Base-by-base conservation (phyloP, 768 basidiomycete species). In the Paxillus involutus region DNA sequence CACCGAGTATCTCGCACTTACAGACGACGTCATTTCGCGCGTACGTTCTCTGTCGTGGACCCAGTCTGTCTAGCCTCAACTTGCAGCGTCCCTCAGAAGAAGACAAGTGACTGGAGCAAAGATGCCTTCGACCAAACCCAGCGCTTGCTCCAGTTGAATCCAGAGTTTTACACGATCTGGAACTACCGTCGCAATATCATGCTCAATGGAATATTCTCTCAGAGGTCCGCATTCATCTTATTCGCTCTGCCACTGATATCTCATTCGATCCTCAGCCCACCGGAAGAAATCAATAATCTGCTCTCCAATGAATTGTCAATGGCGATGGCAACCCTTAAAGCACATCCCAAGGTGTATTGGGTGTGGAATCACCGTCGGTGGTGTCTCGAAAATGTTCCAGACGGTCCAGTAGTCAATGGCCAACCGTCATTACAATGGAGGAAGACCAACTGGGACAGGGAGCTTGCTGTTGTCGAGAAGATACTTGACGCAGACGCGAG, bases 281-380 rank as follows among this genome's bases (percentile, higher is more conserved):
- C 82, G 2, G 76, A 82, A 52, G 78, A 85, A 43, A 75, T 85
- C 35, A 86, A 93, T 48, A 68, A 77, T 10, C 46, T 88, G 16
- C 80, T 98, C 5, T 72, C 81, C 3, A 76, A 81, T 39, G 97
- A 99, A 53, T 73, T 99, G 29, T 72, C 79, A 2, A 80, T 94
- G 75, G 98, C 95, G 0, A 91, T 87, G 67, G 73, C 77, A 4
- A 85, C 89, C 6, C 80, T 99, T 42, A 88, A 90, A 63, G 76
- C 80, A 9, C 84, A 95, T 65, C 97, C 97, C 13, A 99, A 98
- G 67, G 87, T 97, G 17, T 99, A 99, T 68, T 94, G 91, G 88
- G 94, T 98, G 61, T 99, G 97, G 97, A 98, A 94, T 66, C 94
- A 99, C 63, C 84, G 97, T 37, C 78, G 86, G 62, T 98, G 97